Evolutionary conservation across 2,329 filamentous ascomycete species (phyloP), one percentile per base, ranked within the genome.

Genomic region (Colletotrichum ledebouriae): DNA sequence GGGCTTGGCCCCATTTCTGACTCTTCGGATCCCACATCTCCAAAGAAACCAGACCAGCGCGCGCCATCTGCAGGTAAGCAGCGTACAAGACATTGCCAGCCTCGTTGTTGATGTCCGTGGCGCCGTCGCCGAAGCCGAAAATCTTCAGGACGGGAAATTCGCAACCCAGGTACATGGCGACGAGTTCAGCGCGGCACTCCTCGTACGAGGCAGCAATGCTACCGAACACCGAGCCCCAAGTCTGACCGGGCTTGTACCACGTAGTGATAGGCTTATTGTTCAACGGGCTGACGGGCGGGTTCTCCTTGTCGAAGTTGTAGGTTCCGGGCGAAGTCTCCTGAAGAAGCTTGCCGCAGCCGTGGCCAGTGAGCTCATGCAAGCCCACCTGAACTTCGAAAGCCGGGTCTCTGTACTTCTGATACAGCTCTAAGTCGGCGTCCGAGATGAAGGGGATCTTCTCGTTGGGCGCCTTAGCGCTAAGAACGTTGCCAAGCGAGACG

Each of bases 381-480:
- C 94, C 95, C 56, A 99, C 95, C 80, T 98, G 94, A 2, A 98
- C 94, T 79, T 98, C 95, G 74, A 98, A 98, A 0, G 95, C 91
- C 6, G 88, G 87, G 74, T 98, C 94, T 11, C 94, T 92, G 79
- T 93, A 94, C 76, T 92, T 92, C 73, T 92, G 87, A 79, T 92
- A 98, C 4, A 97, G 77, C 2, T 89, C 87, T 22, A 96, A 85
- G 74, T 98, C 95, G 50, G 87, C 85, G 2, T 92, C 89, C 13
- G 89, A 86, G 75, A 99, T 94, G 81, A 98, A 97, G 0, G 95
- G 95, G 33, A 97, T 92, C 73, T 92, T 92, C 83, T 98, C 95
- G 75, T 97, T 92, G 0, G 94, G 93, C 0, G 94, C 92, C 82
- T 97, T 97, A 13, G 96, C 96, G 71, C 90, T 92, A 39, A 98